Evolutionary conservation across 2,329 filamentous ascomycete genomes (phyloP).

Genomic region (Phialophora macrospora): DNA sequence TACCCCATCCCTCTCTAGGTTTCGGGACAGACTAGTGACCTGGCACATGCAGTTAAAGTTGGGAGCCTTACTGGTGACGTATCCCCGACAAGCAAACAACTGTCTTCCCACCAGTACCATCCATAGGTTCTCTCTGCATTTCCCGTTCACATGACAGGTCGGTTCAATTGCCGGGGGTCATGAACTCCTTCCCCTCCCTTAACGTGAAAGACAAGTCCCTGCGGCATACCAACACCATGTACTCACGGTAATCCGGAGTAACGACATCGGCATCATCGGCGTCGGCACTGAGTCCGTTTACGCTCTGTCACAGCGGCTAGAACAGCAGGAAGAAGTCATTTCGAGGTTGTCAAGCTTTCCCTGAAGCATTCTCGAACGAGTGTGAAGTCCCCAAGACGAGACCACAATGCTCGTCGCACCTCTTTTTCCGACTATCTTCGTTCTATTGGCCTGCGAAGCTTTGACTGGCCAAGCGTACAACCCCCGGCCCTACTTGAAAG

Average conservation of each 20-base stretch:
- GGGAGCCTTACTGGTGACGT: not conserved
- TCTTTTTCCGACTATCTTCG: not conserved
- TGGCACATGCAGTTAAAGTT: not conserved
- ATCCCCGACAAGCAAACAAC: not conserved
- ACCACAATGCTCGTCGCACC: not conserved
- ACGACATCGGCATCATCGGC: not conserved
- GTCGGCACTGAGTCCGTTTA: not conserved
- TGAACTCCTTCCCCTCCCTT: not conserved
- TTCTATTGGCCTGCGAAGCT: slow-evolving; percentile 3
- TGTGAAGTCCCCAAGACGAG: not conserved
- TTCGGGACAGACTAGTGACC: not conserved
- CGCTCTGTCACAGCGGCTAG: not conserved
- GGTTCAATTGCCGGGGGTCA: not conserved
- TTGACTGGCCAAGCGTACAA: slow-evolving; percentile 12
- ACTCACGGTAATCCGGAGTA: not conserved
- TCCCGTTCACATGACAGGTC: slow-evolving; percentile 1
- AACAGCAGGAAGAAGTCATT: not conserved
- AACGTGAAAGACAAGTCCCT: not conserved
- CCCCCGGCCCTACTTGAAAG: slow-evolving; percentile 17
- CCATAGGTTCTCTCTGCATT: not conserved
- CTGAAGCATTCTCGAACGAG: not conserved
- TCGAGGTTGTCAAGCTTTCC: not conserved
- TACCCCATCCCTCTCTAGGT: not conserved
- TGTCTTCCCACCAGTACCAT: not conserved
- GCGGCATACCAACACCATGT: not conserved